Percentiles rank a stretch among this genome's conserved stretches.
Conservation (phyloP, 2,329 filamentous ascomycete genomes). For the Coniochaeta pulveracea region DNA sequence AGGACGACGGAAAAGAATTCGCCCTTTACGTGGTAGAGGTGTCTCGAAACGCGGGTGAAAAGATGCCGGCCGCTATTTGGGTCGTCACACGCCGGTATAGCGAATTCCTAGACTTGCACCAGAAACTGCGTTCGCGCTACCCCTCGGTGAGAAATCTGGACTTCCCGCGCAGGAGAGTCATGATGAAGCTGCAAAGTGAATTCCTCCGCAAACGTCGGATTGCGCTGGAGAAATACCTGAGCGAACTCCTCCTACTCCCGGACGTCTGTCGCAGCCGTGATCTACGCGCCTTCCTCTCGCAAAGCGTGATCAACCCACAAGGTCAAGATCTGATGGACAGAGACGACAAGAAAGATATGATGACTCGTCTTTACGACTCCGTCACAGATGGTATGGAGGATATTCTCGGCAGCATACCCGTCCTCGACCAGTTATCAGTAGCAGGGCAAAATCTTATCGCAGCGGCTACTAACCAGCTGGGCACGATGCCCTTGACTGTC, state of each 20-base stretch:
- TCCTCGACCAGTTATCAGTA: constrained; percentile 85
- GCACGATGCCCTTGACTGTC: constrained; percentile 38
- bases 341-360: constrained; percentile 72
- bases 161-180: constrained; percentile 81
- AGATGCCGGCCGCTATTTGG: constrained; percentile 96
- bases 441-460: constrained; percentile 87
- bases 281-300: constrained; percentile 82
- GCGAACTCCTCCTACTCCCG: constrained; percentile 71
- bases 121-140: constrained; percentile 74
- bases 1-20: constrained; percentile 87
- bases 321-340: constrained; percentile 44
- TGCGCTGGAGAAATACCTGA: constrained; percentile 76
- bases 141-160: constrained; percentile 81
- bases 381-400: constrained; percentile 98
- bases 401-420: constrained; percentile 89
- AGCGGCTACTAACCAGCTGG: constrained; percentile 56
- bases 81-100: constrained; percentile 86
- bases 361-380: constrained; percentile 89
- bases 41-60: constrained; percentile 77
- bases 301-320: constrained; percentile 59
- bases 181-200: constrained; percentile 94
- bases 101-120: constrained; percentile 93
- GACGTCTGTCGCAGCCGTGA: constrained; percentile 93
- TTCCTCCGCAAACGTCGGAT: constrained; percentile 82
- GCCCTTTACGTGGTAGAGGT: constrained; percentile 92